Base-by-base conservation (phyloP, 2,329 filamentous ascomycete genomes). In the Calycina marina region DNA sequence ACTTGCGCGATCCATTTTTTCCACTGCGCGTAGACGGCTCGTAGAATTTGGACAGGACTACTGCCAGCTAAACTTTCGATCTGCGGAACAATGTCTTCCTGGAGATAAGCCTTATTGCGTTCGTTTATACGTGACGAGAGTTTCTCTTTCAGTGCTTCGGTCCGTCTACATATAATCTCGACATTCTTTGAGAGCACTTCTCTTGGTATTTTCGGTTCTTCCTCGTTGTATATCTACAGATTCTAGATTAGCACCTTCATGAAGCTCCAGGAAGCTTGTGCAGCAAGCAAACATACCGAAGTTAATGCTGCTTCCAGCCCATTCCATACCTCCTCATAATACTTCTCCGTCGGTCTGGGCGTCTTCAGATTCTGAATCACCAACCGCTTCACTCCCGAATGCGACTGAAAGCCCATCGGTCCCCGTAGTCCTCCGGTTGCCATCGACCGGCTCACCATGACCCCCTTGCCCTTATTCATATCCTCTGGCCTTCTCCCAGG, bases 351-450 rank as follows among this genome's bases (percentile, higher is more conserved):
- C 45, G 84, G 72, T 63, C 32, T 58, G 49, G 24, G 56, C 8
- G 20, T n/a, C 37, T 78, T 74, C 41, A 94, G 67, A 53, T 94
- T 96, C 68, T 93, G 93, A 47, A 98, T 82, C n/a, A 88, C 71
- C 28, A 98, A 69, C 56, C 79, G 86, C 63, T 79, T 86, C 13
- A 83, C 76, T 18, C 84, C 85, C 8, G 67, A 64, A 47, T 82
- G 73, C 9, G 83, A 76, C 44, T 78, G 80, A 50, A 86, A 82
- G 26, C 46, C 48, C 18, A 48, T 46, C 2, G 35, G 37, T 4
- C 37, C 37, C 8, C 41, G 34, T 10, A 45, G 48, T 30, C 50
- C 31, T 16, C 49, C 48, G 16, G 50, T 37, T 9, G 40, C 35
- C 14, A 32, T 42, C 13, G 43, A 31, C 11, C 37, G 38, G 4